Base-by-base conservation (phyloP, 148 eudicot genomes). In the Silene conica region DNA sequence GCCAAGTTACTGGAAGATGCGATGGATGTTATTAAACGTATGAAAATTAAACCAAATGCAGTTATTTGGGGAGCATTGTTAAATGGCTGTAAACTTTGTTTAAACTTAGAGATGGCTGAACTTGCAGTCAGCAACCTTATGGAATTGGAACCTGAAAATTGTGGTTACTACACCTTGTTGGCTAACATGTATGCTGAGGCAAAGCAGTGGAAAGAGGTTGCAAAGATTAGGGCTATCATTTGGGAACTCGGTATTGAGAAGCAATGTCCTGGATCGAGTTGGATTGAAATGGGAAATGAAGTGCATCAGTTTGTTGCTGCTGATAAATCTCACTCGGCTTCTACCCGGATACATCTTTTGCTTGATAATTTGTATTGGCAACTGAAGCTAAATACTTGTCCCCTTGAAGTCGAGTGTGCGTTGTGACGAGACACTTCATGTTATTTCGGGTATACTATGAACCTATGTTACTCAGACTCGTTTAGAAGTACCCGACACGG, bases 61-160 rank as follows among this genome's bases (percentile, higher is more conserved):
- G 78, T 79, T 13, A 61, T 81, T 34, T 84, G 84, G 87, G 87
- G 87, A 41, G 87, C 82, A 15, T 52, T 84, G 23, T 56, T 84
- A 45, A 84, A 76, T 23, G 87, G 87, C 12, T 81, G 82, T 73
- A 81, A 74, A 73, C 58, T 69, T 16, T 76, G 74, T 66, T 50
- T 55, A 79, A 81, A 84, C 72, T 50, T 81, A 56, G 84, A 81
- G 19, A 63, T 81, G 34, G 82, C 87, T 69, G 84, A 84, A 68
- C 15, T 81, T 38, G 79, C 82, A 19, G 78, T 81, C 21, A 65
- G 72, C 70, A 79, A 79, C 71, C 78, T 84, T 41, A 79, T 66
- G 76, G 82, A 48, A 20, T 67, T 84, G 67, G 86, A 84, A 72
- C 84, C 87, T 5, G 78, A 73, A 45, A 84, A 84, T 28, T 84